Evolutionary conservation across 2,329 filamentous ascomycete species (phyloP).

Genomic region (Boeremia lycopersici): DNA sequence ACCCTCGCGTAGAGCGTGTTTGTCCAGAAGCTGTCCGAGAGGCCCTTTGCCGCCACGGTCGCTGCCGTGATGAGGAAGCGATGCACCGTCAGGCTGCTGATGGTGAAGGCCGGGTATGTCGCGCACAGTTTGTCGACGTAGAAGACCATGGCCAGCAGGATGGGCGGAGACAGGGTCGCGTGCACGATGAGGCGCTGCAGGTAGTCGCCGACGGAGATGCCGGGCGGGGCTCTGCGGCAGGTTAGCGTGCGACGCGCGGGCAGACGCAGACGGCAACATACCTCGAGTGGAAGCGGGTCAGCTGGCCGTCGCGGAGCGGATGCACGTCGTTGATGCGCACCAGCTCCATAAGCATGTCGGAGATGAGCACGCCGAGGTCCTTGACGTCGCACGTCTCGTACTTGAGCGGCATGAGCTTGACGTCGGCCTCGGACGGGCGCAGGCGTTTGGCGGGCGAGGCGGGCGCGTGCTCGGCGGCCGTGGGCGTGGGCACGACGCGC

Average conservation of each 20-base stretch:
- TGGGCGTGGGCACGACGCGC: constrained; percentile 1
- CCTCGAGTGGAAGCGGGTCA: constrained; percentile 96
- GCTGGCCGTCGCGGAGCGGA: constrained; percentile 80
- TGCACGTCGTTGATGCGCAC: constrained; percentile 91
- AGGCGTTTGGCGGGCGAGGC: constrained; percentile 41
- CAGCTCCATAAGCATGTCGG: constrained; percentile 93
- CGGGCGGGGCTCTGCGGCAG: constrained; percentile 69
- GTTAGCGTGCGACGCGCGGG: constrained; percentile 10
- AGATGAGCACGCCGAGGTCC: constrained; percentile 87
- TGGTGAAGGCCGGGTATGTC: constrained; percentile 91
- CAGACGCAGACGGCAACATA: constrained; percentile 49
- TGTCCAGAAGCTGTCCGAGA: constrained; percentile 98
- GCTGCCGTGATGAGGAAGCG: constrained; percentile 95
- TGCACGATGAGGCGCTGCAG: constrained; percentile 90
- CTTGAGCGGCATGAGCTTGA: constrained; percentile 68
- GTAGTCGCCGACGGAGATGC: constrained; percentile 94
- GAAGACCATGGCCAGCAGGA: constrained; percentile 98
- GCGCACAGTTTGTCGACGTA: constrained; percentile 96
- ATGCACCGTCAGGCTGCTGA: constrained; percentile 94
- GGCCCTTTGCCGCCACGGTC: constrained; percentile 92
- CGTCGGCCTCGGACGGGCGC: constrained; percentile 47
- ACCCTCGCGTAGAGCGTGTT: constrained; percentile 96
- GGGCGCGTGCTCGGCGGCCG: constrained; percentile 9
- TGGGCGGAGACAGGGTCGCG: constrained; percentile 88
- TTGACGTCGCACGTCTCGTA: constrained; percentile 85